Evolutionary conservation across 495 filamentous ascomycete species (phyloP).

Genomic region (Xylaria longipes): DNA sequence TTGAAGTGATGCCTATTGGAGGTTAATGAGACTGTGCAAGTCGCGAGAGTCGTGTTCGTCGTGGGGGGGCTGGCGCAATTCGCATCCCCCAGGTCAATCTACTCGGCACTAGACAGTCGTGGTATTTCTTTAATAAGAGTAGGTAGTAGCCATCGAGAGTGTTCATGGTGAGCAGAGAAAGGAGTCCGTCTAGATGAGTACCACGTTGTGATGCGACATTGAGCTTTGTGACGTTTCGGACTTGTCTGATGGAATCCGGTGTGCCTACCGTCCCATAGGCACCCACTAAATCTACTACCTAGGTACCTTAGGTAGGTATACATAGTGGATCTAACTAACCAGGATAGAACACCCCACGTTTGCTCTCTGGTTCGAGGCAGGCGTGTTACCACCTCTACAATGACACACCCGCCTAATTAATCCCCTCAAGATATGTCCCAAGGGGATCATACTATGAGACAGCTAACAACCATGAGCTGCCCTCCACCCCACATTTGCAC

Average conservation of each 20-base stretch:
- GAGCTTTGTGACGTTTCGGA: background rate
- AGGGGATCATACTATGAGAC: background rate
- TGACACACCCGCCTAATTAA: background rate
- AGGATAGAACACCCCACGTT: too few relatives aligned
- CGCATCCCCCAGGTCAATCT: conserved; percentile 1
- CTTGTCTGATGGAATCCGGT: background rate
- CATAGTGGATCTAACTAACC: background rate
- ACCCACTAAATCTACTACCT: too few relatives aligned
- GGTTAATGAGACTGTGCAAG: background rate
- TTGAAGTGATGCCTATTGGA: background rate
- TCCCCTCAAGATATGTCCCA: background rate
- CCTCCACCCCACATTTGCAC: background rate
- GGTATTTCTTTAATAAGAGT: background rate
- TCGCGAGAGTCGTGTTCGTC: background rate
- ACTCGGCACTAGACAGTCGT: background rate
- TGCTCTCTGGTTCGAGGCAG: background rate
- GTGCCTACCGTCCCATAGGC: background rate
- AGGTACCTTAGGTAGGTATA: too few relatives aligned
- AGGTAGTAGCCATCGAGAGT: background rate
- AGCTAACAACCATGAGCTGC: background rate
- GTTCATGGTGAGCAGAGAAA: background rate
- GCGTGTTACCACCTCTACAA: background rate
- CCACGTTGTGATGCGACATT: background rate
- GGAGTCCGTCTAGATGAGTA: background rate
- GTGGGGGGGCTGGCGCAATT: background rate